Evolutionary conservation across 78 protist genomes (phyloP), one percentile per base, ranked within the genome.

Genomic region (Dictyostelium firmibasis): DNA sequence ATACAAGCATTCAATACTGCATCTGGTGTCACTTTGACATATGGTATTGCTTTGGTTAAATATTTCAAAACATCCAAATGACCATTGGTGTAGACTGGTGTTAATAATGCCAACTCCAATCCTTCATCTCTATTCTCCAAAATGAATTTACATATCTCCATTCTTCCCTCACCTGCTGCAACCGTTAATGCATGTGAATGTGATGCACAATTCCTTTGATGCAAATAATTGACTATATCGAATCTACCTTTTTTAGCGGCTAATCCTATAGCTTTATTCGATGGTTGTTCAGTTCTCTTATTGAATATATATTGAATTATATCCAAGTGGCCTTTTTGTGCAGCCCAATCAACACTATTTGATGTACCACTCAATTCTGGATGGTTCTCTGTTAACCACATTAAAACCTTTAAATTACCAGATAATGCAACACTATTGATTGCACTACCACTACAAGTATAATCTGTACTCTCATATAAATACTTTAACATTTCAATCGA

Each of bases 91-190:
- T 62, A 62, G 14, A 62, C 72, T 7, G 25, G 25, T n/a, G 25
- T 62, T 8, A 62, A 25, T 36, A 36, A 18, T 8, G 16, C 53
- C 11, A 18, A 11, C 9, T 76, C 53, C n/a, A 27, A 23, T 33
- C 50, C 53, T 20, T 81, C 86, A 14, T 72, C 16, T 81, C 86
- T 47, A 57, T 81, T 81, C 23, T 57, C 70, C 16, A 31, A 60
- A 23, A 81, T 6, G 25, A 43, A 81, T 31, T 72, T 72, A 16
- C 27, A 16, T 5, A 72, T 72, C 16, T 27, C 18, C 4, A 53
- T 20, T 14, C 33, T n/a, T 14, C 86, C 86, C 4, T 33, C 43
- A 4, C 38, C 16, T 2, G 70, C 86, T 60, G 86, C 86, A 0
- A 20, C 62, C 16, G 60, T 36, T 4, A 82, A 57, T 27, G 86